Evolutionary conservation across 768 basidiomycete genomes (phyloP).

Genomic region (Boletus bicolor): DNA sequence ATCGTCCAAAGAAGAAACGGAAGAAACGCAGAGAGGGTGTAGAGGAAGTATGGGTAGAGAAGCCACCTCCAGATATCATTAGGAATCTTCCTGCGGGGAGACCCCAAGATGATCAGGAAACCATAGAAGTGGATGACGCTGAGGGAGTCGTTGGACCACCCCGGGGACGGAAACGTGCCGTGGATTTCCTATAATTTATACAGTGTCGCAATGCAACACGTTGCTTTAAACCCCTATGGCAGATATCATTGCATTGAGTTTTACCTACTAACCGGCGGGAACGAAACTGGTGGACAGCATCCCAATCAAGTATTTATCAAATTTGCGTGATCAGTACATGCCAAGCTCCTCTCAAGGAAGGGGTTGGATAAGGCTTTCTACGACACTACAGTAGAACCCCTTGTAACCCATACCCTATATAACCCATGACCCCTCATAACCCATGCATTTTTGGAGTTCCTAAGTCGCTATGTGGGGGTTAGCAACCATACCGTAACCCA

Average conservation of each 20-base stretch:
- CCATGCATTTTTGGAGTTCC: too few relatives aligned
- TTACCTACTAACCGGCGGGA: not conserved
- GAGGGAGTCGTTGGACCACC: slow-evolving; percentile 23
- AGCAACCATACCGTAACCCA: too few relatives aligned
- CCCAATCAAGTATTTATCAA: too few relatives aligned
- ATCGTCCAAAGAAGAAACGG: slow-evolving; percentile 41
- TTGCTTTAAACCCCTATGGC: not conserved
- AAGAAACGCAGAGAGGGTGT: slow-evolving; percentile 34
- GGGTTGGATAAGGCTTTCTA: too few relatives aligned
- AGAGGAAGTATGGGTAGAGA: slow-evolving; percentile 69
- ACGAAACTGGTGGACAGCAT: too few relatives aligned
- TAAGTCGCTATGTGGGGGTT: too few relatives aligned
- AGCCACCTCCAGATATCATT: slow-evolving; percentile 50
- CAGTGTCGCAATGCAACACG: not conserved
- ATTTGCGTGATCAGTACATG: too few relatives aligned
- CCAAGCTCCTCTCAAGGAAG: too few relatives aligned
- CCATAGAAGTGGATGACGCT: slow-evolving; percentile 12
- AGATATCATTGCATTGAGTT: not conserved
- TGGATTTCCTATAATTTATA: slow-evolving; percentile 64
- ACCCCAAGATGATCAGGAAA: slow-evolving; percentile 8
- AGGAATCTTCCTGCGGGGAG: slow-evolving; percentile 30
- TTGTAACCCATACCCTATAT: too few relatives aligned
- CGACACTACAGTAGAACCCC: too few relatives aligned
- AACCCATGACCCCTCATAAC: too few relatives aligned
- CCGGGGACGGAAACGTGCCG: slow-evolving; percentile 61